Percentiles rank a stretch among this genome's conserved stretches.
These are phyloP conservation scores for Wallacemonas rigidus DNA, from an alignment of 208 protist genomes.

Conservation along the genomic window DNA sequence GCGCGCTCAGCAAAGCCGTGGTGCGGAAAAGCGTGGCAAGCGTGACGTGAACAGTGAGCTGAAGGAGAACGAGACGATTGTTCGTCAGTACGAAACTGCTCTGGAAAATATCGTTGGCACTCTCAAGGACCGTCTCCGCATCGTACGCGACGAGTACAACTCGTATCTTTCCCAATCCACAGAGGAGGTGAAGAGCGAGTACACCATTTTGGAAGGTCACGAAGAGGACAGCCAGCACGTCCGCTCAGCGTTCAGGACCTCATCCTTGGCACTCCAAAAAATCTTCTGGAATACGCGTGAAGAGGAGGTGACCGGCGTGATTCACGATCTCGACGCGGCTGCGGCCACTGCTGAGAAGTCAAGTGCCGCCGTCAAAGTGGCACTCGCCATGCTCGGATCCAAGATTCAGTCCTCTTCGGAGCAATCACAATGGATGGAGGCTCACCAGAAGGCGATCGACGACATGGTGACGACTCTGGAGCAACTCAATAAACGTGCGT, in stretches of 20 bases:
- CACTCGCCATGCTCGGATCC: constrained; percentile 58
- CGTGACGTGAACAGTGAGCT: constrained; percentile 24
- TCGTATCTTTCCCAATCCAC: constrained; percentile 47
- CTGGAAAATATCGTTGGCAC: constrained; percentile 71
- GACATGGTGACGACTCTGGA: constrained; percentile 59
- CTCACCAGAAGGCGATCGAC: constrained; percentile 62
- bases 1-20: constrained; percentile 36
- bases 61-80: constrained; percentile 76
- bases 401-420: constrained; percentile 46
- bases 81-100: constrained; percentile 73
- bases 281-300: constrained; percentile 70
- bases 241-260: constrained; percentile 57
- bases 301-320: constrained; percentile 47
- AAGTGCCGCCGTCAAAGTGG: constrained; percentile 54
- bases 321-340: constrained; percentile 57
- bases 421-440: constrained; percentile 73
- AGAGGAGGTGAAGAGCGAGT: constrained; percentile 48
- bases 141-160: constrained; percentile 63
- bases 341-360: constrained; percentile 58
- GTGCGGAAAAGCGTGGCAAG: constrained; percentile 24
- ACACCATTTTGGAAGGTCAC: constrained; percentile 52
- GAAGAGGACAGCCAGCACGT: constrained; percentile 57
- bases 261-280: constrained; percentile 53
- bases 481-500: constrained; percentile 58
- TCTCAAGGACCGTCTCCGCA: constrained; percentile 60